phyloP scores from a whole-genome alignment of 768 basidiomycete species.

The Pleurotus tuoliensis region DNA sequence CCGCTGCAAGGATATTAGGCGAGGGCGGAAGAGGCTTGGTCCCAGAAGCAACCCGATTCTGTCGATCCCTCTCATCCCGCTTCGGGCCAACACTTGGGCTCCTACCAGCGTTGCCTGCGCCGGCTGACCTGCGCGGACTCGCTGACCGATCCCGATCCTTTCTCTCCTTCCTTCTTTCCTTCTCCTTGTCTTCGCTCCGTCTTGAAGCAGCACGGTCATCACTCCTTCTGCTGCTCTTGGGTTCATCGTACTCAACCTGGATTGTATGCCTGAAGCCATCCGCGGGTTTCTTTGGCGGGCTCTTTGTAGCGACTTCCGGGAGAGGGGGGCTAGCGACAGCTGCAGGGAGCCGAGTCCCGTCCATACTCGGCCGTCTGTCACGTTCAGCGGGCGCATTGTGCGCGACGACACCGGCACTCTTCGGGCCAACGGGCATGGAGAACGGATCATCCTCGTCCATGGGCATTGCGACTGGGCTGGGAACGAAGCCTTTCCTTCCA shows the following conservation, averaged over 20 bases:
- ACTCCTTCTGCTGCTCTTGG: constrained; percentile 20
- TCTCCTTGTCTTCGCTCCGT: constrained; percentile 28
- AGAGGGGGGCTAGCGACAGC: neutral
- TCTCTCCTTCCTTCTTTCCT: constrained; percentile 18
- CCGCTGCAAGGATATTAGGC: neutral
- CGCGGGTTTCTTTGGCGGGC: constrained; percentile 11
- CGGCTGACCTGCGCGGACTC: constrained; percentile 1
- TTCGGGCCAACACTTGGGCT: neutral
- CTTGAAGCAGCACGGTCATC: constrained; percentile 5
- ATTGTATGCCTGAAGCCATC: constrained; percentile 80
- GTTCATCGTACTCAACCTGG: constrained; percentile 91
- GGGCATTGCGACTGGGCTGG: constrained; percentile 26
- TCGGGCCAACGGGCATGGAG: neutral
- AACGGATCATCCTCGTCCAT: constrained; percentile 73
- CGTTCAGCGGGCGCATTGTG: neutral
- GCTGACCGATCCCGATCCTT: neutral
- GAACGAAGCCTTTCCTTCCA: constrained; percentile 18
- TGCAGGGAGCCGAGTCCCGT: neutral
- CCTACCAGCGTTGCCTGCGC: neutral
- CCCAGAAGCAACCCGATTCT: neutral
- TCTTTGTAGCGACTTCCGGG: neutral
- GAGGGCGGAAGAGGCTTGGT: neutral
- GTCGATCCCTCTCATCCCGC: neutral
- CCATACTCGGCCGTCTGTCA: neutral
- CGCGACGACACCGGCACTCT: neutral